Evolutionary conservation across 2,329 filamentous ascomycete species (phyloP).

Genomic region (Calonectria ilicicola): DNA sequence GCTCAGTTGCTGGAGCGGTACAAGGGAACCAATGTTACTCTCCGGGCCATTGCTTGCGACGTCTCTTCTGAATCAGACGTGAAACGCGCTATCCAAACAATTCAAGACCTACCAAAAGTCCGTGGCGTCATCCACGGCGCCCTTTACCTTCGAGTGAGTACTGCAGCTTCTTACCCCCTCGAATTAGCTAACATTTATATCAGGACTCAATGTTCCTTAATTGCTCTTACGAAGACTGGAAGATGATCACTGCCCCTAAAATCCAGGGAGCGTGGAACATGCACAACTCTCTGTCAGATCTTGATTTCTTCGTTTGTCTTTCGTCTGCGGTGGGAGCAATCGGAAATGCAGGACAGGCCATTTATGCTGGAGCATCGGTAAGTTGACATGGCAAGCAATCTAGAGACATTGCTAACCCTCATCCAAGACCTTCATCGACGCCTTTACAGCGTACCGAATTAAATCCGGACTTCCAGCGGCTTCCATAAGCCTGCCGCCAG

Average conservation of each 20-base stretch:
- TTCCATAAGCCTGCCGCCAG: slow-evolving; percentile 5
- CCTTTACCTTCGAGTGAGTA: slow-evolving; percentile 2
- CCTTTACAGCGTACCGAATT: slow-evolving; percentile 49
- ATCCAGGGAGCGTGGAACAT: slow-evolving; percentile 50
- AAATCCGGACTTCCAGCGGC: not conserved
- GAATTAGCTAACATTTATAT: not conserved
- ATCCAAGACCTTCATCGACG: slow-evolving; percentile 52
- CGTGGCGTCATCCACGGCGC: slow-evolving; percentile 4
- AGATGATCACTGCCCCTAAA: slow-evolving; percentile 43
- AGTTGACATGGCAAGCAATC: not conserved
- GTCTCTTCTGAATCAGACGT: not conserved
- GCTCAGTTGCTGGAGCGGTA: not conserved
- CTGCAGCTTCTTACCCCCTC: slow-evolving; percentile 11
- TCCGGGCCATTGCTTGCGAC: not conserved
- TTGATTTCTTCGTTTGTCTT: slow-evolving; percentile 52
- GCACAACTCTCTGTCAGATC: slow-evolving; percentile 36
- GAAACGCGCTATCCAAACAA: not conserved
- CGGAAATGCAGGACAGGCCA: slow-evolving; percentile 51
- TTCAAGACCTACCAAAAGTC: not conserved
- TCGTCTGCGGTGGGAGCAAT: slow-evolving; percentile 48
- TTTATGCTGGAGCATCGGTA: slow-evolving; percentile 46
- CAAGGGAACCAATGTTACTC: not conserved
- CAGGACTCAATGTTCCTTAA: slow-evolving; percentile 36
- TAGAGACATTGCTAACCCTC: not conserved
- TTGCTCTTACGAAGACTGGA: slow-evolving; percentile 50